These are phyloP conservation scores for Parastagonospora nodorum DNA, from an alignment of 2,329 filamentous ascomycete species.

Conservation along the genomic window DNA sequence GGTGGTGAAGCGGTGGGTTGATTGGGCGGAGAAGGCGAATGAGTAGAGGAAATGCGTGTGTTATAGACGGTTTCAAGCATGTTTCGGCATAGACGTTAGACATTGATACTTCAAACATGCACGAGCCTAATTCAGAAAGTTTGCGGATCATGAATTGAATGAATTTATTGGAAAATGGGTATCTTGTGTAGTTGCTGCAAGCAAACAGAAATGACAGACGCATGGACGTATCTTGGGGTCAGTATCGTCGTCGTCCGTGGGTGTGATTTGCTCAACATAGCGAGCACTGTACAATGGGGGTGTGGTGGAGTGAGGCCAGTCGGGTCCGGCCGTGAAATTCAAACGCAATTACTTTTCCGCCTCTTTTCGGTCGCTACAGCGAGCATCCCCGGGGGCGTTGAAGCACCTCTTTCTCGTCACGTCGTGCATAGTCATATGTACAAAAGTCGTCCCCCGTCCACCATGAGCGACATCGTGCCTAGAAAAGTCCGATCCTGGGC, in stretches of 20 bases:
- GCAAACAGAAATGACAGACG: slow-evolving; percentile 11
- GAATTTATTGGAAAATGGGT: slow-evolving; percentile 31
- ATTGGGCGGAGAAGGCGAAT: slow-evolving; percentile 69
- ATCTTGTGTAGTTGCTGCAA: slow-evolving; percentile 35
- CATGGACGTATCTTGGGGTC: slow-evolving; percentile 2
- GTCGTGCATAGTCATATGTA: slow-evolving; percentile 23
- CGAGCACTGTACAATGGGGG: slow-evolving; percentile 31
- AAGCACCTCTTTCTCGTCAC: slow-evolving; percentile 20
- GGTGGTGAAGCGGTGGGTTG: slow-evolving; percentile 81
- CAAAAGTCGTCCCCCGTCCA: slow-evolving; percentile 14
- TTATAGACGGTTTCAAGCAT: no score
- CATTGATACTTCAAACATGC: not conserved
- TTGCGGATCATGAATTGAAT: not conserved
- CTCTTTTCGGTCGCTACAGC: slow-evolving; percentile 15
- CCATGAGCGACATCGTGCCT: not conserved
- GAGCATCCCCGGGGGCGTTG: slow-evolving; percentile 25
- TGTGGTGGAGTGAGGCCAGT: slow-evolving; percentile 3
- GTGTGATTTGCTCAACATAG: slow-evolving; percentile 21
- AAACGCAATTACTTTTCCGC: slow-evolving; percentile 20
- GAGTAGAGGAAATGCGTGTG: slow-evolving; percentile 1
- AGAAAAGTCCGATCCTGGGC: slow-evolving; percentile 68
- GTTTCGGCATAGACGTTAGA: not conserved
- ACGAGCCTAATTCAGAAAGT: not conserved
- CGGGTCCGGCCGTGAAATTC: not conserved
- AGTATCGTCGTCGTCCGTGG: slow-evolving; percentile 4